Conservation (phyloP, 768 basidiomycete species). For the Collybia sordida region DNA sequence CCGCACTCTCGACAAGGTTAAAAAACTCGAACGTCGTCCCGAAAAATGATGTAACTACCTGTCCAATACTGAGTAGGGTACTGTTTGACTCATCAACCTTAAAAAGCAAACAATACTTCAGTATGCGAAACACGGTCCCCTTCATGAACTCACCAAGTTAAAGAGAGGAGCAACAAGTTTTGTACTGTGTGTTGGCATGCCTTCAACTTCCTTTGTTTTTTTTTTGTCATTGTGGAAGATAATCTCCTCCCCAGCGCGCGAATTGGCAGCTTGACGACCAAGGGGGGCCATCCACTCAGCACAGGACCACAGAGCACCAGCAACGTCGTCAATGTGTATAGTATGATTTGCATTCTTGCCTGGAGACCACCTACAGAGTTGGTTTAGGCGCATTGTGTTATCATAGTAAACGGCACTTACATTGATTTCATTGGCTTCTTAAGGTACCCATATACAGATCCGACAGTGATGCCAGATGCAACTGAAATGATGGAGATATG, state of each 20-base stretch:
- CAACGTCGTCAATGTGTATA: conserved; percentile 76
- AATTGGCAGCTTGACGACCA: conserved; percentile 65
- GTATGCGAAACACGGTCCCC: not conserved
- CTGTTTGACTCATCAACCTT: conserved; percentile 74
- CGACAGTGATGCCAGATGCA: conserved; percentile 69
- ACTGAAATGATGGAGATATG: conserved; percentile 38
- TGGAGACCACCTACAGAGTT: conserved; percentile 64
- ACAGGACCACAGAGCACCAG: conserved; percentile 74
- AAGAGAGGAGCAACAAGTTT: conserved; percentile 77
- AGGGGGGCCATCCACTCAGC: conserved; percentile 71
- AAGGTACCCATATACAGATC: conserved; percentile 78
- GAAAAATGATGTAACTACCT: conserved; percentile 68
- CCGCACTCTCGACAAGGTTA: conserved; percentile 62
- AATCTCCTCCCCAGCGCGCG: conserved; percentile 66
- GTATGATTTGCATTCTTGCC: conserved; percentile 76
- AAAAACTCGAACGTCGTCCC: conserved; percentile 83
- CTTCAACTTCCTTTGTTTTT: conserved; percentile 62
- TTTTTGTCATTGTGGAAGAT: conserved; percentile 70
- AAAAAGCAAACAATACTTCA: not conserved
- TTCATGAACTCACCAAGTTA: conserved; percentile 56
- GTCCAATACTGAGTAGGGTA: conserved; percentile 65
- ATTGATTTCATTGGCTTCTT: conserved; percentile 85
- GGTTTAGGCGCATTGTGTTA: conserved; percentile 10
- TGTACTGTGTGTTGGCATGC: conserved; percentile 53
- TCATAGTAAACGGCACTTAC: conserved; percentile 37